Conservation (phyloP, 768 basidiomycete genomes). For the Leccinum disarticulatum region DNA sequence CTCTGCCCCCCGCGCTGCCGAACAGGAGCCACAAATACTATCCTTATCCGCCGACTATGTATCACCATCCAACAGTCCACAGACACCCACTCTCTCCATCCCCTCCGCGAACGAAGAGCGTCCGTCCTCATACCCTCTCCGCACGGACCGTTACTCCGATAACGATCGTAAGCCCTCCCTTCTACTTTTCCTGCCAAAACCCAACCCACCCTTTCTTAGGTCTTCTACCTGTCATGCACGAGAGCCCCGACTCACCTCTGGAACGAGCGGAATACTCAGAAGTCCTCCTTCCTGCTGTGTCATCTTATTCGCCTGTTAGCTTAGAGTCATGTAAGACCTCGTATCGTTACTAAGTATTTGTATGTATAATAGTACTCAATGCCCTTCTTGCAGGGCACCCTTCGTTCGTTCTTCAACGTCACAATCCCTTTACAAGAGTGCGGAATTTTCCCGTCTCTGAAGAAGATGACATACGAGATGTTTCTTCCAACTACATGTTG, state of each 20-base stretch:
- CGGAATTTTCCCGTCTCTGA: slow-evolving; percentile 12
- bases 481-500: slow-evolving; percentile 26
- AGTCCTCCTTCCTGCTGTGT: slow-evolving; percentile 32
- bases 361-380: slow-evolving; percentile 68
- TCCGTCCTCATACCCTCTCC: slow-evolving; percentile 36
- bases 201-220: slow-evolving; percentile 17
- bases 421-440: slow-evolving; percentile 28
- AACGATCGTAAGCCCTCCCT: slow-evolving; percentile 26
- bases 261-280: slow-evolving; percentile 30
- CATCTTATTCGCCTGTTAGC: slow-evolving; percentile 43
- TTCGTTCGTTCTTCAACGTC: slow-evolving; percentile 23
- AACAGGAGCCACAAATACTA: slow-evolving; percentile 58
- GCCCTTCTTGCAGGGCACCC: slow-evolving; percentile 51
- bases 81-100: slow-evolving; percentile 49
- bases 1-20: slow-evolving; percentile 55
- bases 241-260: slow-evolving; percentile 35
- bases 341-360: slow-evolving; percentile 69
- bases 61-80: slow-evolving; percentile 42
- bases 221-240: slow-evolving; percentile 31
- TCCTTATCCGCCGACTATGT: slow-evolving; percentile 43
- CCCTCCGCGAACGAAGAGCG: slow-evolving; percentile 42
- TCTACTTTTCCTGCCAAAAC: not conserved
- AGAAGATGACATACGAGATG: slow-evolving; percentile 18
- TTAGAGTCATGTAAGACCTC: slow-evolving; percentile 72
- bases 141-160: slow-evolving; percentile 28